Evolutionary conservation across 805 yeast genomes (phyloP).

Genomic region (Candida sakaeoensis): DNA sequence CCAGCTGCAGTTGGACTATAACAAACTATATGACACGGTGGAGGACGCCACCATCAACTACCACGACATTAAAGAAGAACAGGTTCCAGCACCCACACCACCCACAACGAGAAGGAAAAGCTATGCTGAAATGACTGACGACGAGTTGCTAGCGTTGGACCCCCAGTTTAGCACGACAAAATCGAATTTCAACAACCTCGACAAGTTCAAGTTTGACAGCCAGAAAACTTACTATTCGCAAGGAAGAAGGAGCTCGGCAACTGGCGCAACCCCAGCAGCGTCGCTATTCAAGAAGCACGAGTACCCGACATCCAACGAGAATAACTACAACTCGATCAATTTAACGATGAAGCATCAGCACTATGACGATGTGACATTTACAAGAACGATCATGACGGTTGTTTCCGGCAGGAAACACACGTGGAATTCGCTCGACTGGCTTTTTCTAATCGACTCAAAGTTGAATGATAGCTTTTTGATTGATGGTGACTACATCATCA

Average conservation of each 20-base stretch:
- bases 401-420: slow-evolving; percentile 41
- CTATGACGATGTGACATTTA: slow-evolving; percentile 20
- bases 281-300: slow-evolving; percentile 7
- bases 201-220: slow-evolving; percentile 43
- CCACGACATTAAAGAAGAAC: slow-evolving; percentile 14
- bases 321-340: slow-evolving; percentile 37
- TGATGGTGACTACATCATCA: slow-evolving; percentile 37
- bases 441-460: slow-evolving; percentile 19
- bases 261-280: slow-evolving; percentile 2
- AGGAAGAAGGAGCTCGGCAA: slow-evolving; percentile 12
- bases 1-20: slow-evolving; percentile 20
- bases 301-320: slow-evolving; percentile 32
- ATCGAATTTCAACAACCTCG: slow-evolving; percentile 36
- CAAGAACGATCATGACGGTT: slow-evolving; percentile 34
- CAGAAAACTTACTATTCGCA: slow-evolving; percentile 28
- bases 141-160: slow-evolving; percentile 52
- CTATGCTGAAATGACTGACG: slow-evolving; percentile 50
- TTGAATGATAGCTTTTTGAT: slow-evolving; percentile 20
- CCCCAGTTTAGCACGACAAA: slow-evolving; percentile 43
- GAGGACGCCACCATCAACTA: slow-evolving; percentile 17
- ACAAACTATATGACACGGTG: slow-evolving; percentile 9
- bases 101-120: slow-evolving; percentile 35
- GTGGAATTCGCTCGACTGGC: slow-evolving; percentile 43
- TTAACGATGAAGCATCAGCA: slow-evolving; percentile 43
- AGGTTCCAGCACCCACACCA: neutral